Percentiles rank a stretch among this genome's conserved stretches.
These are phyloP conservation scores for Isochrysis galbana DNA, from an alignment of 78 protist genomes.

Conservation along the genomic window DNA sequence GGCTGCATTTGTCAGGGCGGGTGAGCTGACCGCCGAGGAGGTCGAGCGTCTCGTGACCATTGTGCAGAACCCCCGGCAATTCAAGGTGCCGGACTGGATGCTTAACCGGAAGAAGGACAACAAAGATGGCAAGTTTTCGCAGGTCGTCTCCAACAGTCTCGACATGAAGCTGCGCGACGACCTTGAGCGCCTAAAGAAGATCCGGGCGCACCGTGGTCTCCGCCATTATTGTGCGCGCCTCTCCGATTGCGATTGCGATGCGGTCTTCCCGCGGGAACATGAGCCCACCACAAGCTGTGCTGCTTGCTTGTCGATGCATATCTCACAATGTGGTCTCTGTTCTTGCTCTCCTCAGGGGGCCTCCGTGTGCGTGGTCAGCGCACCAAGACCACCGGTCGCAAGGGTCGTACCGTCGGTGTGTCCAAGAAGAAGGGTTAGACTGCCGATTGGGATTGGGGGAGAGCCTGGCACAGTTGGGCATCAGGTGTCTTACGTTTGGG, in stretches of 20 bases:
- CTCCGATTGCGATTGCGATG: neutral
- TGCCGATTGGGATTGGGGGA: too few relatives aligned
- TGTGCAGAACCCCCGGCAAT: conserved; percentile 94
- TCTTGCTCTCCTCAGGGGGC: conserved; percentile 67
- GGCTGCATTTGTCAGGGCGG: conserved; percentile 91
- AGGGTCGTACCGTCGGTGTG: conserved; percentile 87
- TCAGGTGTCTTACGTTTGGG: too few relatives aligned
- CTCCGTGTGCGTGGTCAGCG: conserved; percentile 99
- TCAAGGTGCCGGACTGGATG: conserved; percentile 99
- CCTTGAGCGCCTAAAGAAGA: conserved; percentile 96
- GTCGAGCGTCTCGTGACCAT: conserved; percentile 90
- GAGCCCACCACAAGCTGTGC: too few relatives aligned
- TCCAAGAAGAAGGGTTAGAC: conserved; percentile 65
- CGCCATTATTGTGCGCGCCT: conserved; percentile 87
- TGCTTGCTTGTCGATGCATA: neutral
- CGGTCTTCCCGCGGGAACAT: too few relatives aligned
- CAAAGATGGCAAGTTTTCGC: conserved; percentile 88
- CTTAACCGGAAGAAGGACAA: conserved; percentile 94
- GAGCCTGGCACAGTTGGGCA: too few relatives aligned
- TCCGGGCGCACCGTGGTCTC: conserved; percentile 95
- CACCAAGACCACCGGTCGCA: conserved; percentile 98
- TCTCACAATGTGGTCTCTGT: too few relatives aligned
- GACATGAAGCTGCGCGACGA: conserved; percentile 96
- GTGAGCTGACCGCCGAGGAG: conserved; percentile 95
- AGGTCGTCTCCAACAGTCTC: conserved; percentile 82